phyloP scores from a whole-genome alignment of 2,329 filamentous ascomycete genomes.

The Neodidymelliopsis sp. region DNA sequence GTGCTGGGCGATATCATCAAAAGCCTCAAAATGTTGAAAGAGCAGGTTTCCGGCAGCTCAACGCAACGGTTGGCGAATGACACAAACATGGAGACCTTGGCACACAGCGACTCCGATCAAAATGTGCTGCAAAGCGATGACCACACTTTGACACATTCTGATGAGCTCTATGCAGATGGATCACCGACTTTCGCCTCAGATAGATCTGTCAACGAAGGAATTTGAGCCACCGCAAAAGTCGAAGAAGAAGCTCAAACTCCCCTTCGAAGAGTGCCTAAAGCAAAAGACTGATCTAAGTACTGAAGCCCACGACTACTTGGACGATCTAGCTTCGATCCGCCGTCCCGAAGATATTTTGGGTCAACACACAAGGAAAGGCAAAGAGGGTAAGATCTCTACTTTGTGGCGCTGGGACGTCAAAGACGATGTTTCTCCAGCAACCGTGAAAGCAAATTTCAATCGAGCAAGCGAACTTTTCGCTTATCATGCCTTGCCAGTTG shows the following conservation, averaged over 20 bases:
- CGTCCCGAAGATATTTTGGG: neutral
- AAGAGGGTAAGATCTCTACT: constrained; percentile 24
- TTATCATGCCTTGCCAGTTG: constrained; percentile 33
- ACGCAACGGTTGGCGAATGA: constrained; percentile 4
- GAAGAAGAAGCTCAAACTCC: neutral
- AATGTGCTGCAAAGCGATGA: neutral
- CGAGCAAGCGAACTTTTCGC: constrained; percentile 33
- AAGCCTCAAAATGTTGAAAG: neutral
- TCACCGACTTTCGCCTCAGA: neutral
- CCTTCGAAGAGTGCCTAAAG: neutral
- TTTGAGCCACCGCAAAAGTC: neutral
- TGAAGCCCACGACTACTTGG: neutral
- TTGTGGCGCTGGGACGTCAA: constrained; percentile 35
- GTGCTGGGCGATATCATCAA: constrained; percentile 3
- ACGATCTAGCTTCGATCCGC: no score
- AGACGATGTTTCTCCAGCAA: neutral
- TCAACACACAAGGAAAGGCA: neutral
- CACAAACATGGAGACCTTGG: neutral
- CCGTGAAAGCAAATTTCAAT: constrained; percentile 19
- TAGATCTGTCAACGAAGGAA: neutral
- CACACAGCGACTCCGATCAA: neutral
- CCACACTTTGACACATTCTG: neutral
- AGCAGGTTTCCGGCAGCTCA: neutral
- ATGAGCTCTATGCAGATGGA: neutral
- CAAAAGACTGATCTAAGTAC: neutral